phyloP scores from a whole-genome alignment of 2,329 filamentous ascomycete genomes.

The Zymoseptoria brevis region DNA sequence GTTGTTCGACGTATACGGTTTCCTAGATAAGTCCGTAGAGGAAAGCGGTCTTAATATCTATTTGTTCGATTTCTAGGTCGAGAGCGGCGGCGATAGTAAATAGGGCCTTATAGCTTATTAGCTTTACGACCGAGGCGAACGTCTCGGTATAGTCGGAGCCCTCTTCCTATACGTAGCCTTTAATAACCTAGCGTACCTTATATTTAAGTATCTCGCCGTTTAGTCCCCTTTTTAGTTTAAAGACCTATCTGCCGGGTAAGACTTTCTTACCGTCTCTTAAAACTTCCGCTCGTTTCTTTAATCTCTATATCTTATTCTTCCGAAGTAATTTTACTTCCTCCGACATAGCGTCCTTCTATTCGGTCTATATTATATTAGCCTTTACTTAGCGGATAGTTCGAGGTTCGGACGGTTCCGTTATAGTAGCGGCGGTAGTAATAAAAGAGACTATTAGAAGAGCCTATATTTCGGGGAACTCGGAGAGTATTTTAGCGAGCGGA shows the following conservation, averaged over 20 bases:
- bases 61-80: slow-evolving; percentile 24
- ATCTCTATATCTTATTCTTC: not conserved
- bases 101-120: slow-evolving; percentile 13
- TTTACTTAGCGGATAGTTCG: not conserved
- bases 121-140: slow-evolving; percentile 19
- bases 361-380: not conserved
- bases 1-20: slow-evolving; percentile 23
- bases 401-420: not conserved
- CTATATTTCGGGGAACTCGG: too few species aligned
- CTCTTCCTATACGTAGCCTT: slow-evolving; percentile 23
- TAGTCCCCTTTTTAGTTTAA: not conserved
- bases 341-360: not conserved
- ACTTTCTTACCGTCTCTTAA: too few species aligned
- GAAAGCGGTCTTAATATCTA: slow-evolving; percentile 30
- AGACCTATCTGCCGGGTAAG: not conserved
- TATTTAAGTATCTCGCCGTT: slow-evolving; percentile 6
- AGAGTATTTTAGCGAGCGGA: not conserved
- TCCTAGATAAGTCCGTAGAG: slow-evolving; percentile 24
- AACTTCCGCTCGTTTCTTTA: not conserved
- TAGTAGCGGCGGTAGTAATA: not conserved
- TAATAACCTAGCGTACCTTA: slow-evolving; percentile 24
- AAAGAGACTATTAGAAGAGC: too few species aligned
- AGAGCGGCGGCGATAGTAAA: slow-evolving; percentile 19
- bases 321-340: not conserved
- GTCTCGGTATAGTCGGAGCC: slow-evolving; percentile 26